Conservation (phyloP, 1,284 basidiomycete species). For the Apiotrichum gracile region DNA sequence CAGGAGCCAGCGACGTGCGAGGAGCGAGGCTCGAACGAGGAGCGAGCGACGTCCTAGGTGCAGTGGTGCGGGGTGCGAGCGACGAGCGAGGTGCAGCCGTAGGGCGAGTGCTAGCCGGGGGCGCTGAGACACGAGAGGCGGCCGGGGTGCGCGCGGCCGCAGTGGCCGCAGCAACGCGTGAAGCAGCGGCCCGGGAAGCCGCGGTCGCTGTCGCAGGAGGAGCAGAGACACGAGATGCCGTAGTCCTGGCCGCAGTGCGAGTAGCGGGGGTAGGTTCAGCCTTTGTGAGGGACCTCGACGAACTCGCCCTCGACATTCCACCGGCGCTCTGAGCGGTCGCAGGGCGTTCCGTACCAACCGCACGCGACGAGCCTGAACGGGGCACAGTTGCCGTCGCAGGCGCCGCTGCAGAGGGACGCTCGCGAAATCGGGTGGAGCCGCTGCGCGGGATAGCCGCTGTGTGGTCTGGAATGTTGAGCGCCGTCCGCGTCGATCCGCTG, state of each 20-base stretch:
- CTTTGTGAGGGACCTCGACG: neutral
- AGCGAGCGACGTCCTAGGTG: neutral
- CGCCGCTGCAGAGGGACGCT: neutral
- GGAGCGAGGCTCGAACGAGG: neutral
- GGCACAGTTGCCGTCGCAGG: neutral
- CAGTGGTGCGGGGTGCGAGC: neutral
- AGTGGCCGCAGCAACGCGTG: neutral
- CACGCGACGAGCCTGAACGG: neutral
- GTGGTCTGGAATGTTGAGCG: neutral
- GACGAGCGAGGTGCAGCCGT: neutral
- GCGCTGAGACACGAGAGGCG: neutral
- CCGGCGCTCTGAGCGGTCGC: neutral
- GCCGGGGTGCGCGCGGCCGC: neutral
- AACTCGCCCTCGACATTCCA: neutral
- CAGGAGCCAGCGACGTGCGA: neutral
- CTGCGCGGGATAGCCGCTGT: neutral
- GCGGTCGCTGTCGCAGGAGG: too few species aligned
- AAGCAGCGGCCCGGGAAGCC: too few species aligned
- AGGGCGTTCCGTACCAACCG: neutral
- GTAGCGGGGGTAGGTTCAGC: too few species aligned
- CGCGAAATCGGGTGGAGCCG: too few species aligned
- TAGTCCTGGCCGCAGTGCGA: too few species aligned
- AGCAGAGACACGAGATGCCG: too few species aligned
- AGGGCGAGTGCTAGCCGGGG: neutral
- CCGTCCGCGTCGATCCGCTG: neutral